Conservation (phyloP, 768 basidiomycete genomes). For the Suillus sp. region DNA sequence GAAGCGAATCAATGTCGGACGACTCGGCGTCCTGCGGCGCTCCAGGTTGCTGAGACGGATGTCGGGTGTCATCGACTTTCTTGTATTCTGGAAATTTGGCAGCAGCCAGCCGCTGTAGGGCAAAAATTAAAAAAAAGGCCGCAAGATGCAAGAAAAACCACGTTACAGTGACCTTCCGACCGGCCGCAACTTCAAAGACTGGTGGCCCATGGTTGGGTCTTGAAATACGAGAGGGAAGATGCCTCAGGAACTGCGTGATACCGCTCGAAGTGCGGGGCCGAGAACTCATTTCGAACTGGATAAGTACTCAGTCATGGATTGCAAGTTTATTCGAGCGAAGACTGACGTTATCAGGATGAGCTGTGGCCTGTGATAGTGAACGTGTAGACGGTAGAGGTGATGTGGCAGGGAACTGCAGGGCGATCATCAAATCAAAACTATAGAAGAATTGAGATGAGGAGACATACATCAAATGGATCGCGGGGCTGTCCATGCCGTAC, state of each 20-base stretch:
- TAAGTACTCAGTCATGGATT: background rate
- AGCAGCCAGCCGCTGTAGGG: too few relatives aligned
- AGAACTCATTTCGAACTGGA: background rate
- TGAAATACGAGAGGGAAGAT: background rate
- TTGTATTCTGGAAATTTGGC: too few relatives aligned
- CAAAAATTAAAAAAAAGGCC: background rate
- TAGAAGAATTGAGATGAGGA: background rate
- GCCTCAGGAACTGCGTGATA: background rate
- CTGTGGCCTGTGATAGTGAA: too few relatives aligned
- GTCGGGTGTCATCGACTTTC: too few relatives aligned
- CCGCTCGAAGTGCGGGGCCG: background rate
- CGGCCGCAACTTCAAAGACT: background rate
- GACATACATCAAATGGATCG: background rate
- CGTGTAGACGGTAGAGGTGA: background rate
- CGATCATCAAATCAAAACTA: background rate
- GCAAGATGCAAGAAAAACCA: background rate
- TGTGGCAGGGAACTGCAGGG: background rate
- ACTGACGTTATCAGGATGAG: background rate
- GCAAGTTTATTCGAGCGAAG: background rate
- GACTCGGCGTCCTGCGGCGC: background rate
- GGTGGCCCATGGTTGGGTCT: background rate
- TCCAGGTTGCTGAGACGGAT: background rate
- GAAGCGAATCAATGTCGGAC: background rate
- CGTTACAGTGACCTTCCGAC: background rate
- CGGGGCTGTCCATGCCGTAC: background rate